These are phyloP conservation scores for Phymatotrichopsis omnivora DNA, from an alignment of 2,329 filamentous ascomycete genomes.

Conservation along the genomic window DNA sequence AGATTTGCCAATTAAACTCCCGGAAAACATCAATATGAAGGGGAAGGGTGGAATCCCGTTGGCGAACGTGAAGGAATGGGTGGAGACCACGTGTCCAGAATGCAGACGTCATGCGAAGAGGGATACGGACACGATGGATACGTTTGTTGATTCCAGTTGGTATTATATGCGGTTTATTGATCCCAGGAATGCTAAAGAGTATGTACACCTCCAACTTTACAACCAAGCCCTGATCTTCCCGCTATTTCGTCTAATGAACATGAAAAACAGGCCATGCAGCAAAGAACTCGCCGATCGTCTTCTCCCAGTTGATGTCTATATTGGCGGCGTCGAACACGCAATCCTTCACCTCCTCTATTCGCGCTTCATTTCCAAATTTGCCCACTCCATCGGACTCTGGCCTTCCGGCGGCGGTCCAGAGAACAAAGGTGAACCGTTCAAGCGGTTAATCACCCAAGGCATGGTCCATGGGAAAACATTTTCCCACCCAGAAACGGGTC, in stretches of 20 bases:
- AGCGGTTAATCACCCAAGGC: slow-evolving; percentile 71
- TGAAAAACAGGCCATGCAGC: slow-evolving; percentile 50
- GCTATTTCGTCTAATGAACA: too few species aligned
- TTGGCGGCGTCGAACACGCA: slow-evolving; percentile 82
- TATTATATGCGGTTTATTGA: slow-evolving; percentile 78
- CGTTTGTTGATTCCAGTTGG: slow-evolving; percentile 92
- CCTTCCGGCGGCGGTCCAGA: slow-evolving; percentile 34
- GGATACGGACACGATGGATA: slow-evolving; percentile 93
- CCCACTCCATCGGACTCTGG: slow-evolving; percentile 41
- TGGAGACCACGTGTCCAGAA: slow-evolving; percentile 63
- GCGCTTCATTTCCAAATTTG: slow-evolving; percentile 82
- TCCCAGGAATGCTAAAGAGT: slow-evolving; percentile 48
- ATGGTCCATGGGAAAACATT: slow-evolving; percentile 90
- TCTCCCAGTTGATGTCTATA: slow-evolving; percentile 76
- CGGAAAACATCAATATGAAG: slow-evolving; percentile 56
- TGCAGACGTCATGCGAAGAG: slow-evolving; percentile 61
- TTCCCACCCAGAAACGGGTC: slow-evolving; percentile 60
- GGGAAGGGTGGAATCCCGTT: slow-evolving; percentile 68
- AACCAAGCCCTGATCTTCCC: background rate
- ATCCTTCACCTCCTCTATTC: slow-evolving; percentile 84
- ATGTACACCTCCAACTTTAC: background rate
- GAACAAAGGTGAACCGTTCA: slow-evolving; percentile 61
- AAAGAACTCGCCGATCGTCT: slow-evolving; percentile 45
- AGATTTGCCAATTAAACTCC: slow-evolving; percentile 67
- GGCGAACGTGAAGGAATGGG: slow-evolving; percentile 53